Evolutionary conservation across 139 green algal genomes (phyloP), one percentile per base, ranked within the genome.

Genomic region (Desmodesmus armatus): DNA sequence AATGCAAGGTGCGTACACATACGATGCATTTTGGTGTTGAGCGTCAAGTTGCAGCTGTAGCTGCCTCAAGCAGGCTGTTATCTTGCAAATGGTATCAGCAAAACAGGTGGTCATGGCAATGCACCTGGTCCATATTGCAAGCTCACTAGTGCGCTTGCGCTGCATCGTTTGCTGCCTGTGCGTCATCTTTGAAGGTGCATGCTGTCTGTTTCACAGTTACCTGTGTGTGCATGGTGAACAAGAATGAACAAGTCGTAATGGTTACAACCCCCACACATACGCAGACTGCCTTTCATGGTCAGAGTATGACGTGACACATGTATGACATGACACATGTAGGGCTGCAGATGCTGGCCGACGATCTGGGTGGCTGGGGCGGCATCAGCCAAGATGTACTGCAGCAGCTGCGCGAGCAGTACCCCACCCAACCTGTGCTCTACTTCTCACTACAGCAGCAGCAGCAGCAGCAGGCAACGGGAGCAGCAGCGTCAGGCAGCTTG

Each of bases 291-390:
- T 37, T 13, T 27, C 63, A 27, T 41, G 25, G 13, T 72, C 33
- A 21, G 29, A 9, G 9, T 72, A 9, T 72, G 9, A 41, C n/a
- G n/a, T n/a, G n/a, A n/a, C n/a, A n/a, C n/a, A n/a, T n/a, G n/a
- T n/a, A n/a, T n/a, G n/a, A n/a, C n/a, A n/a, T n/a, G n/a, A n/a
- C n/a, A 3, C 17, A 27, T 41, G 19, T 82, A 93, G 93, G 93
- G 4, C 90, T 96, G 47, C 93, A 96, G 81, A 87, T 91, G 29
- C 65, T 94, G 13, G 83, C 77, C 2, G 94, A 96, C 51, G 93
- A 96, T 83, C 33, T 90, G 49, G 89, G 63, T 0, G 90, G 89
- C 1, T 96, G 90, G 80, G 94, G 94, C 11, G 60, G 77, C 25
- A 41, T 94, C 25, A 65, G 82, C 0, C 62, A 67, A 0, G 51